These are phyloP conservation scores for Phialophora expanda DNA, from an alignment of 2,329 filamentous ascomycete species.

Conservation along the genomic window DNA sequence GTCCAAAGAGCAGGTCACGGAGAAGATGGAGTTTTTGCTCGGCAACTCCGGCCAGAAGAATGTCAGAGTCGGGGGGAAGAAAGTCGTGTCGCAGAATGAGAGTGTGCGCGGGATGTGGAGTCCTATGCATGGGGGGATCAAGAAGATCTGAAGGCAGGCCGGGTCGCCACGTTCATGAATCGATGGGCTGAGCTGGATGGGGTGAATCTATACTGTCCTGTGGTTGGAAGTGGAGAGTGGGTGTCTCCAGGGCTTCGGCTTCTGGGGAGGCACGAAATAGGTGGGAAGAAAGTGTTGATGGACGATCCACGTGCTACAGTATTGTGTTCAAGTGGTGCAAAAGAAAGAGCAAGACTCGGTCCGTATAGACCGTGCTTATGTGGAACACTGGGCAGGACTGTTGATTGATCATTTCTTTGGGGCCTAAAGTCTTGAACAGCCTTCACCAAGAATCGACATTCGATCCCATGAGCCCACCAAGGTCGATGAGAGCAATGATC, in stretches of 20 bases:
- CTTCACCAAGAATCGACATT: background rate
- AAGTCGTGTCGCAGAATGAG: conserved; percentile 66
- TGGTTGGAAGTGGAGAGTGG: background rate
- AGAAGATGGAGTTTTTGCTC: conserved; percentile 67
- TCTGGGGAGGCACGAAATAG: background rate
- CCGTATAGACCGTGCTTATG: background rate
- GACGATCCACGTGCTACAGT: background rate
- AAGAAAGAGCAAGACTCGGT: background rate
- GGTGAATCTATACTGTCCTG: background rate
- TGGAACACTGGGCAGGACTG: background rate
- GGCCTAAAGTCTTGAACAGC: background rate
- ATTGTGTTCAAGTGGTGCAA: background rate
- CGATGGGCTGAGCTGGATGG: background rate
- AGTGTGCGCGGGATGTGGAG: conserved; percentile 70
- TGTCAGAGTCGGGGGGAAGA: conserved; percentile 60
- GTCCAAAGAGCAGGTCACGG: conserved; percentile 76
- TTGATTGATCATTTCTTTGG: background rate
- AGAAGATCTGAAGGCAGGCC: conserved; percentile 50
- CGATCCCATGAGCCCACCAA: background rate
- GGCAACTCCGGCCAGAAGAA: conserved; percentile 56
- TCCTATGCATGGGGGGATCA: conserved; percentile 64
- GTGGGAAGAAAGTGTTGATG: background rate
- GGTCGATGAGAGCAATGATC: background rate
- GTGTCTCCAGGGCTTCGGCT: background rate
- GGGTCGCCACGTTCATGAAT: background rate